Percentiles rank a stretch among this genome's conserved stretches.
Evolutionary conservation across 108 stramenopile species (phyloP).

Genomic region (Skeletonema potamos): DNA sequence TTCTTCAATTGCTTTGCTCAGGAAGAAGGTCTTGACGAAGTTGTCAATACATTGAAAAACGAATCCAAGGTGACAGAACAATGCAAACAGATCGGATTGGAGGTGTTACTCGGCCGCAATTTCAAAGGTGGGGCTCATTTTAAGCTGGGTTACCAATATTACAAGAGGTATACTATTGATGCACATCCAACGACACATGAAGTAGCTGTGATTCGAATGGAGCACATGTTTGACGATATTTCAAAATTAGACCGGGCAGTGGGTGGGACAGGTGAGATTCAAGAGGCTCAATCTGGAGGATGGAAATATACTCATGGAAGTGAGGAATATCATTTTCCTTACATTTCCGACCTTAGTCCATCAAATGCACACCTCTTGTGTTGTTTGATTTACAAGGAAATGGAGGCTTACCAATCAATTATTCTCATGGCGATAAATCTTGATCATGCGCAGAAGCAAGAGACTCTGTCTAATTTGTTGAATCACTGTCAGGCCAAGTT

Average conservation of each 20-base stretch:
- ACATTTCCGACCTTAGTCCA: no score
- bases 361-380: no score
- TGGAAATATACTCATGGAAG: neutral
- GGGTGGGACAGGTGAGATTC: no score
- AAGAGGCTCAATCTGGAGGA: neutral
- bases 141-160: neutral
- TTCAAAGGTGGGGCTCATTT: constrained; percentile 5
- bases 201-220: constrained; percentile 6
- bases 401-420: constrained; percentile 4
- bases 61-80: neutral
- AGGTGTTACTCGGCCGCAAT: neutral
- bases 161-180: neutral
- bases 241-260: neutral
- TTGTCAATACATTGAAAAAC: neutral
- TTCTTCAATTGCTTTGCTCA: constrained; percentile 8
- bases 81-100: neutral
- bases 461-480: neutral
- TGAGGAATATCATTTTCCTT: no score
- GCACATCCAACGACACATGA: neutral
- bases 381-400: constrained; percentile 2
- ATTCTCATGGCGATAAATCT: constrained; percentile 5
- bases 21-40: neutral
- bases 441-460: neutral
- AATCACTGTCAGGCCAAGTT: neutral
- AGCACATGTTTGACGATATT: neutral